These are phyloP conservation scores for Tilletia setariae DNA, from an alignment of 1,284 basidiomycete species.

Conservation along the genomic window DNA sequence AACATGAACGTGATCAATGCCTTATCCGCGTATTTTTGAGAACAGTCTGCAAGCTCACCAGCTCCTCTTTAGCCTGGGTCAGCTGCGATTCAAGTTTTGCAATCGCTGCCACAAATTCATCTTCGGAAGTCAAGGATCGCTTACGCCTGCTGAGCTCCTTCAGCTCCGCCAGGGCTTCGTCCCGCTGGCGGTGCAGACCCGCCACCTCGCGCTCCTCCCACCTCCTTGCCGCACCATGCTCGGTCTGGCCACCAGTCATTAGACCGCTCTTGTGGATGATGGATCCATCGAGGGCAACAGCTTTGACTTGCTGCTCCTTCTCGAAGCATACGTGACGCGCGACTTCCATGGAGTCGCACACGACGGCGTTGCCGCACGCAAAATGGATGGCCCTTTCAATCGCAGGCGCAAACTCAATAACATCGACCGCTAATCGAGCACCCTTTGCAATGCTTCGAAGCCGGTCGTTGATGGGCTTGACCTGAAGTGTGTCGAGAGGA, in stretches of 20 bases:
- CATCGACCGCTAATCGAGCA: constrained; percentile 87
- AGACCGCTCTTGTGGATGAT: constrained; percentile 95
- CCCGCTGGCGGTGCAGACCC: constrained; percentile 66
- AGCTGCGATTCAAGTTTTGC: constrained; percentile 73
- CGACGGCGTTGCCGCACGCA: constrained; percentile 88
- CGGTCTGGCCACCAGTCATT: constrained; percentile 82
- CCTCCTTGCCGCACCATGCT: constrained; percentile 60
- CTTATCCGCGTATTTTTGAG: too few species aligned
- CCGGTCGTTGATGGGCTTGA: constrained; percentile 89
- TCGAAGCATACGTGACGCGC: constrained; percentile 88
- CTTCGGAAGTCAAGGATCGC: constrained; percentile 76
- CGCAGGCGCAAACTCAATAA: constrained; percentile 58
- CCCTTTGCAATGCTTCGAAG: constrained; percentile 86
- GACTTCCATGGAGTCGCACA: constrained; percentile 91
- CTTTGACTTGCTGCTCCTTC: constrained; percentile 94
- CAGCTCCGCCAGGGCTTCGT: constrained; percentile 73
- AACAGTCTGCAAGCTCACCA: constrained; percentile 49
- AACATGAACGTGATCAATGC: background rate
- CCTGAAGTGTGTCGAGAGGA: constrained; percentile 91
- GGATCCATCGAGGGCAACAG: constrained; percentile 93
- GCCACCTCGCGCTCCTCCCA: constrained; percentile 93
- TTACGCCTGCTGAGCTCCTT: constrained; percentile 76
- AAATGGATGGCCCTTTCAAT: constrained; percentile 87
- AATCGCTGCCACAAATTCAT: constrained; percentile 72
- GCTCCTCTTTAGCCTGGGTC: constrained; percentile 73